Conservation (phyloP, 768 basidiomycete species). For the Filobasidium wieringae region DNA sequence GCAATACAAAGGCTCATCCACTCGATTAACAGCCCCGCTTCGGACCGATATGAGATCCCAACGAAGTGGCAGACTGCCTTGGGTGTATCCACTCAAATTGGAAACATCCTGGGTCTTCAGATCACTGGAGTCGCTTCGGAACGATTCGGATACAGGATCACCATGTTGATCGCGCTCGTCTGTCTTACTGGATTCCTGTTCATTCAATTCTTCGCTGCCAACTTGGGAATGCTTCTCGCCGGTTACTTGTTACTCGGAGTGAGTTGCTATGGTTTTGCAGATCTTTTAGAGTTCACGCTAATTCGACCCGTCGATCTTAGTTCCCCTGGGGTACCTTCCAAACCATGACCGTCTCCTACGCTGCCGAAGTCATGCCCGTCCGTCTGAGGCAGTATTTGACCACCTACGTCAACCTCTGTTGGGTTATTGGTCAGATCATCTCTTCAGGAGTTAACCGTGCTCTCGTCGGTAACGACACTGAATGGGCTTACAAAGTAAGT, state of each 20-base stretch:
- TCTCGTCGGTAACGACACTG: slow-evolving; percentile 15
- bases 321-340: slow-evolving; percentile 25
- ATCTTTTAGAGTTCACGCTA: not conserved
- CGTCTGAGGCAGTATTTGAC: slow-evolving; percentile 28
- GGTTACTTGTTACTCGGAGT: slow-evolving; percentile 15
- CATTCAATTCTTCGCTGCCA: slow-evolving; percentile 21
- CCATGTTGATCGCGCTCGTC: slow-evolving; percentile 19
- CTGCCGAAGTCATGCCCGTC: slow-evolving; percentile 32
- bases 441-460: slow-evolving; percentile 25
- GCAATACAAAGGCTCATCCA: slow-evolving; percentile 5
- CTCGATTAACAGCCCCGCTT: not conserved
- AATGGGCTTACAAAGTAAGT: slow-evolving; percentile 23
- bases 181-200: slow-evolving; percentile 18
- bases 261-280: not conserved
- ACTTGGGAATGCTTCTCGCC: slow-evolving; percentile 10
- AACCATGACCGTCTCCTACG: slow-evolving; percentile 36
- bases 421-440: slow-evolving; percentile 19
- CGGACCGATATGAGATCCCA: slow-evolving; percentile 2
- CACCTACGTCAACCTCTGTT: slow-evolving; percentile 21
- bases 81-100: slow-evolving; percentile 27
- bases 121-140: slow-evolving; percentile 22
- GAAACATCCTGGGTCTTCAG: slow-evolving; percentile 33
- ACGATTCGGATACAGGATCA: slow-evolving; percentile 21
- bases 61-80: slow-evolving; percentile 37
- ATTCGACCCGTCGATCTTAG: not conserved